Evolutionary conservation across 78 protist genomes (phyloP).

Genomic region (Blattamonas nauphoetae): DNA sequence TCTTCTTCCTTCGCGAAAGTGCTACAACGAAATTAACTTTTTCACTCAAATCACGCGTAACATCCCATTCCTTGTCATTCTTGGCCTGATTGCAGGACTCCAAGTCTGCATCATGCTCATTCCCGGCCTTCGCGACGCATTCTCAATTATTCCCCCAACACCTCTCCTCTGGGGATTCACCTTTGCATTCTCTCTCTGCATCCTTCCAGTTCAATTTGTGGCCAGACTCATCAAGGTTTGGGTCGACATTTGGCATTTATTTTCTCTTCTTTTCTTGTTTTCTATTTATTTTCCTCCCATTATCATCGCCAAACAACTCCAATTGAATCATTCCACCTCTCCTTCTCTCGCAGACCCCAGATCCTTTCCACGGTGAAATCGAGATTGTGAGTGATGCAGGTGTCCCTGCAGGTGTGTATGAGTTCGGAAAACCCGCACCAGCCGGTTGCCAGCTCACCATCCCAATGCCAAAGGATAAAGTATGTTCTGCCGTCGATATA

Average conservation of each 20-base stretch:
- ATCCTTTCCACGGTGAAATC: neutral
- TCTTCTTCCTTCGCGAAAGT: neutral
- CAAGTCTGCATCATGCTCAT: conserved; percentile 2
- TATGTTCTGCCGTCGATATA: too few species aligned
- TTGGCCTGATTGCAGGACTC: neutral
- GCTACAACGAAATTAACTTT: neutral
- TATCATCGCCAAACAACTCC: too few species aligned
- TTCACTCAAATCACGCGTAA: neutral
- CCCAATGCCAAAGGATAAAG: too few species aligned
- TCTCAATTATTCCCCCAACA: neutral
- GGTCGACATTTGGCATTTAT: too few species aligned
- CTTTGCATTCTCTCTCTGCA: neutral
- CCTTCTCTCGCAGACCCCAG: neutral
- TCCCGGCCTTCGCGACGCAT: neutral
- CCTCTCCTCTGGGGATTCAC: neutral
- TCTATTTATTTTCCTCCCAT: too few species aligned
- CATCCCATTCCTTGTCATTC: neutral
- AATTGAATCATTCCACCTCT: too few species aligned
- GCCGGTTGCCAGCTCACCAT: neutral
- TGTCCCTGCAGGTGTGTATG: neutral
- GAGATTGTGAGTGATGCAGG: neutral
- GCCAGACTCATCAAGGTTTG: neutral
- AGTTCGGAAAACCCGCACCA: neutral
- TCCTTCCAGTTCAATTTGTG: neutral
- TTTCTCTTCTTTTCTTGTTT: too few species aligned